Base-by-base conservation (phyloP, 148 eudicot genomes). In the Cornus kousa region DNA sequence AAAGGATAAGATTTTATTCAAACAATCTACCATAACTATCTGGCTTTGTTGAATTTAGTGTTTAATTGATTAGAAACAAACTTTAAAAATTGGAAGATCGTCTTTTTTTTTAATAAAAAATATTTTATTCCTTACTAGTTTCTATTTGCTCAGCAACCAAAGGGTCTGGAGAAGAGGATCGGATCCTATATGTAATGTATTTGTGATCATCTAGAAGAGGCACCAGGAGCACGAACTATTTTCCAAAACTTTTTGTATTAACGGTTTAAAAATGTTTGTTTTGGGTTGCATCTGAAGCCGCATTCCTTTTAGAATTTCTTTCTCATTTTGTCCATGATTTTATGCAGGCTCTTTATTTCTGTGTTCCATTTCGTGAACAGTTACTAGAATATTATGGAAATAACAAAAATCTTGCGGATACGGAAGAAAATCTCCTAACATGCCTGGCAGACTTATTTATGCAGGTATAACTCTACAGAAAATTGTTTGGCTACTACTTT, bases 391-490 rank as follows among this genome's bases (percentile, higher is more conserved):
- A 90, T 78, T 91, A 89, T 83, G 77, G 88, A 70, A 90, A 70
- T 81, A 87, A 81, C 89, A 94, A 87, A 85, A 90, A 76, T 82
- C 82, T 83, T 48, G 90, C 87, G 60, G 98, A 90, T 83, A 80
- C 91, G 17, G 94, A 94, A 82, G 98, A 94, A 77, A 94, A 91
- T 87, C 93, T 91, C 53, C 81, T 94, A 79, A 90, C 92, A 50
- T 94, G 98, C 86, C 86, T 94, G 81, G 98, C 98, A 23, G 98
- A 94, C 80, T 88, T 94, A 60, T 94, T 94, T 88, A 74, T 90
- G 74, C 98, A 90, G 97, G 98, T 94, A 86, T 14, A 40, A 59
- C 50, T 43, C 48, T 35, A 43, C 48, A 4, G 8, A 43, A 9
- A 3, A 11, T 65, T 74, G 14, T 19, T 57, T 14, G 14, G 62